Evolutionary conservation across 805 yeast species (phyloP).

Genomic region (Kodamaea sagamina): DNA sequence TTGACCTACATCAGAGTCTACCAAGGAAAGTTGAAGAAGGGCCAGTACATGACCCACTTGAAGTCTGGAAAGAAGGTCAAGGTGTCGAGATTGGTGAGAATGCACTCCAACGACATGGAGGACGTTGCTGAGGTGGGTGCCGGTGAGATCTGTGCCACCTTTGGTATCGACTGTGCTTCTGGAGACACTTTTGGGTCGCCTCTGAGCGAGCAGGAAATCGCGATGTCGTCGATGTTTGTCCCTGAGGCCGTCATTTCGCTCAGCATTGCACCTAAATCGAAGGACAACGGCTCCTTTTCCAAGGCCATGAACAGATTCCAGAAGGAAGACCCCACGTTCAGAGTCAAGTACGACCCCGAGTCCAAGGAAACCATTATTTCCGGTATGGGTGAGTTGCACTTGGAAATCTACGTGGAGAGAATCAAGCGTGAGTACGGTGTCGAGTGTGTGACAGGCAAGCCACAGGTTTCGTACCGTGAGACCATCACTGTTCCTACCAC

Average conservation of each 20-base stretch:
- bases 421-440: slow-evolving; percentile 97
- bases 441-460: slow-evolving; percentile 93
- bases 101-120: slow-evolving; percentile 99
- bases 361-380: slow-evolving; percentile 92
- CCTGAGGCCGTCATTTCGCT: slow-evolving; percentile 98
- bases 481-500: slow-evolving; percentile 71
- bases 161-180: slow-evolving; percentile 98
- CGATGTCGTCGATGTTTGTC: slow-evolving; percentile 98
- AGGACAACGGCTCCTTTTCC: slow-evolving; percentile 85
- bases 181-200: slow-evolving; percentile 98
- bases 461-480: slow-evolving; percentile 98
- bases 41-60: slow-evolving; percentile 82
- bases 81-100: slow-evolving; percentile 85
- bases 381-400: slow-evolving; percentile 98
- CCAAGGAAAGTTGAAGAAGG: slow-evolving; percentile 93
- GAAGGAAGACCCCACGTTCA: slow-evolving; percentile 98
- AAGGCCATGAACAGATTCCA: slow-evolving; percentile 97
- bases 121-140: slow-evolving; percentile 94
- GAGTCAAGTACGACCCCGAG: slow-evolving; percentile 87
- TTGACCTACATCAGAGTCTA: slow-evolving; percentile 94
- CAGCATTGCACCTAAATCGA: slow-evolving; percentile 83
- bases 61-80: slow-evolving; percentile 92
- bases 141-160: slow-evolving; percentile 99
- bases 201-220: slow-evolving; percentile 55
- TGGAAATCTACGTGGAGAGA: slow-evolving; percentile 97